These are phyloP conservation scores for Beverwykella pulmonaria DNA, from an alignment of 495 filamentous ascomycete species.

Conservation along the genomic window DNA sequence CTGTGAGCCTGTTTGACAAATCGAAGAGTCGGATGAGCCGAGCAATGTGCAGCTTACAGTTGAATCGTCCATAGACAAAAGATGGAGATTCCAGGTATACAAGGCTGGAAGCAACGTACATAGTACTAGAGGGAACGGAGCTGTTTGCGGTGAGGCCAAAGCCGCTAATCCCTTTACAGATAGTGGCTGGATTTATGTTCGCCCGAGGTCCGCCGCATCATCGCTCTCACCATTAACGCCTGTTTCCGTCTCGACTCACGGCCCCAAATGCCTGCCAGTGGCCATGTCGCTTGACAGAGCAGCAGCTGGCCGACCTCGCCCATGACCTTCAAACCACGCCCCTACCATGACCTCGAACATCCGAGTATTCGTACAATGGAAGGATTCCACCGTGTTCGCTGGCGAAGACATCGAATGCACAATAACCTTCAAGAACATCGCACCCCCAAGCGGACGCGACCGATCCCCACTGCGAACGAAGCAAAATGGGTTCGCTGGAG, in stretches of 20 bases:
- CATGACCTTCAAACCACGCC: slow-evolving; percentile 14
- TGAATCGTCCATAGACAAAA: no score
- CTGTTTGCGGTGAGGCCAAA: no score
- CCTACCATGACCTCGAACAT: slow-evolving; percentile 60
- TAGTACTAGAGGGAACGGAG: no score
- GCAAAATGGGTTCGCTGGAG: slow-evolving; percentile 46
- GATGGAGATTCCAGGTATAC: no score
- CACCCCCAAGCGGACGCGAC: slow-evolving; percentile 50
- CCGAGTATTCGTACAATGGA: slow-evolving; percentile 92
- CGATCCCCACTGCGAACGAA: slow-evolving; percentile 45
- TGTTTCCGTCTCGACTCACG: neutral
- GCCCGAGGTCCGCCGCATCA: neutral
- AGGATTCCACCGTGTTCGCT: slow-evolving; percentile 86
- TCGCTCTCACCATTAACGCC: neutral
- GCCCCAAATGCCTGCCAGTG: slow-evolving; percentile 9
- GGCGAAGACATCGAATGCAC: slow-evolving; percentile 92
- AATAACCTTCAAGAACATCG: slow-evolving; percentile 93
- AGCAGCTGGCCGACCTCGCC: slow-evolving; percentile 13
- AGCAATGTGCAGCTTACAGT: no score
- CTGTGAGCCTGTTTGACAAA: no score
- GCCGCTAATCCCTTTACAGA: neutral
- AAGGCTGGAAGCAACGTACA: no score
- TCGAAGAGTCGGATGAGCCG: no score
- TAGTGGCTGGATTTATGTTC: neutral
- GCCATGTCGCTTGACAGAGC: slow-evolving; percentile 18